A percentile compares a stretch with the other conserved stretches of the same genome.
Evolutionary conservation across 108 stramenopile species (phyloP).

Genomic region (Skeletonema marinoi): DNA sequence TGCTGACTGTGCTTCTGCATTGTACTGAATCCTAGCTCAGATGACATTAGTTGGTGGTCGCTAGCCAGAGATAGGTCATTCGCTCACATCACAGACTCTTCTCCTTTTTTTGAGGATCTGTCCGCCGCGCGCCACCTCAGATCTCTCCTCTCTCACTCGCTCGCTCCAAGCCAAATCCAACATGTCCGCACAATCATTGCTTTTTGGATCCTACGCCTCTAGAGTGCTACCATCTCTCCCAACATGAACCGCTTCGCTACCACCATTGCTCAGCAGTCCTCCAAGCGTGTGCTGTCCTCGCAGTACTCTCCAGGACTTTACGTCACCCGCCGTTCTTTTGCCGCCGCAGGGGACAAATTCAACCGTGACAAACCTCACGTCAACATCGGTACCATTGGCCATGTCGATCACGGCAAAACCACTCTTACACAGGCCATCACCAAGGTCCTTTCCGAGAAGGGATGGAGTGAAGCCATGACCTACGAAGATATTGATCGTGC

Average conservation of each 20-base stretch:
- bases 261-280: background rate
- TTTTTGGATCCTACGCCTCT: background rate
- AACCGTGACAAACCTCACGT: conserved; percentile 95
- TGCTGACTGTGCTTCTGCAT: too few relatives aligned
- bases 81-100: too few relatives aligned
- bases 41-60: too few relatives aligned
- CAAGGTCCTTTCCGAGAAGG: conserved; percentile 93
- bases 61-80: too few relatives aligned
- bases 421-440: conserved; percentile 99
- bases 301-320: conserved; percentile 5
- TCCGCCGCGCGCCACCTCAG: too few relatives aligned
- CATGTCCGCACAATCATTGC: too few relatives aligned
- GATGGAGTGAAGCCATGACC: conserved; percentile 81
- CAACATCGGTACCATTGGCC: conserved; percentile 99
- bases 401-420: conserved; percentile 99
- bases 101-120: too few relatives aligned
- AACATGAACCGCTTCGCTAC: background rate
- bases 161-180: too few relatives aligned
- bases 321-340: conserved; percentile 36
- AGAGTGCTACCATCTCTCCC: too few relatives aligned
- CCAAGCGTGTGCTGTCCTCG: background rate
- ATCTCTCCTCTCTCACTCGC: too few relatives aligned
- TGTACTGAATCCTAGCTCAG: too few relatives aligned
- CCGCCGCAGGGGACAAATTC: conserved; percentile 67
- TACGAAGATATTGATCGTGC: conserved; percentile 98